Evolutionary conservation across 2,329 filamentous ascomycete genomes (phyloP), one percentile per base, ranked within the genome.

Genomic region (Arthrobotrys entomopaga): DNA sequence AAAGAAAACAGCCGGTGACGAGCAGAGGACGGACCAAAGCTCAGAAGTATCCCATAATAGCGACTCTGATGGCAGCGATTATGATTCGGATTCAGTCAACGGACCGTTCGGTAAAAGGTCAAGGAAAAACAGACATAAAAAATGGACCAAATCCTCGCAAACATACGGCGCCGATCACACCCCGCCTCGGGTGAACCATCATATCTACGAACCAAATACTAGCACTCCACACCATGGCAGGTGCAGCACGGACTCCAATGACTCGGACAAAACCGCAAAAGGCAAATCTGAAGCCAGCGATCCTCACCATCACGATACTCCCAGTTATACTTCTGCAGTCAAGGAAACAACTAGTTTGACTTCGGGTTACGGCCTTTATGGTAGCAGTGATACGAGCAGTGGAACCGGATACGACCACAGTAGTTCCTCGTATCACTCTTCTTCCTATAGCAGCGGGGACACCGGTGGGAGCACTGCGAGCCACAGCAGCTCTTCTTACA

Each of bases 11-110:
- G 5, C 29, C 29, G 6, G 29, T 8, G 29, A 34, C 6, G 29
- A 34, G 29, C 29, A 5, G 57, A 61, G 52, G 50, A 53, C 40
- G 29, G 20, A 50, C 60, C 43, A 48, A 48, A 26, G 40, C 13
- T 5, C 61, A 66, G 38, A 73, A 50, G 29, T 58, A 73, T 46
- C 64, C 56, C 24, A 66, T 73, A 38, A 56, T 65, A 20, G 69
- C 61, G 1, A 58, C 61, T 29, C 48, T 73, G 20, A 11, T 73
- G 26, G 50, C 64, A n/a, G 54, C 54, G 24, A 56, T 73, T 46
- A 56, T 73, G 22, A 60, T 73, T 58, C 61, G 63, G 20, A 40
- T 73, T 19, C 69, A 73, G 40, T 48, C 46, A 43, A 61, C 48
- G 24, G 61, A 42, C 26, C 48, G 66, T 50, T 54, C 50, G 15